These are phyloP conservation scores for Plectosphaerella sp. DNA, from an alignment of 2,329 filamentous ascomycete species.

Conservation along the genomic window DNA sequence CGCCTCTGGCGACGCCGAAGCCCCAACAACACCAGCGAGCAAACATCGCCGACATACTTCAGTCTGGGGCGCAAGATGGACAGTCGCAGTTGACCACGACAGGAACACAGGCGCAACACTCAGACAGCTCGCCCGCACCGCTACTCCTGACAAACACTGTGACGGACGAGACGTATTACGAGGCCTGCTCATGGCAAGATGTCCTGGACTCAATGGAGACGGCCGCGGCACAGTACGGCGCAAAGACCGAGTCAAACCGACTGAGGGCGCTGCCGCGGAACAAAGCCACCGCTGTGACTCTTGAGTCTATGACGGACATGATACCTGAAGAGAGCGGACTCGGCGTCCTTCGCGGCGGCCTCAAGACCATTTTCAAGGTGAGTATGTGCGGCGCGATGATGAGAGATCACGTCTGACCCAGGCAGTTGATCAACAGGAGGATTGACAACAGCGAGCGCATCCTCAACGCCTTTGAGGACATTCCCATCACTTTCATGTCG, in stretches of 20 bases:
- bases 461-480: neutral
- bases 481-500: neutral
- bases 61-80: too few relatives aligned
- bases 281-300: neutral
- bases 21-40: too few relatives aligned
- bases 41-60: too few relatives aligned
- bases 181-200: neutral
- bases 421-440: neutral
- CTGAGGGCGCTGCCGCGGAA: neutral
- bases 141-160: too few relatives aligned
- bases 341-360: neutral
- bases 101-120: too few relatives aligned
- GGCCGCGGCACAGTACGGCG: neutral
- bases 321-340: neutral
- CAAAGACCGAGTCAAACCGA: neutral
- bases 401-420: too few relatives aligned
- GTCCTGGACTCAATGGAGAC: neutral
- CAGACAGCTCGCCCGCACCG: too few relatives aligned
- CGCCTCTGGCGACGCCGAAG: too few relatives aligned
- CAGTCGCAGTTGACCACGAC: too few relatives aligned
- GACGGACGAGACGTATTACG: neutral
- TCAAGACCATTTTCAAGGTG: neutral
- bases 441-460: neutral
- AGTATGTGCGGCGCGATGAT: neutral
- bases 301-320: neutral